Percentiles rank a stretch among this genome's conserved stretches.
Evolutionary conservation across 108 stramenopile species (phyloP).

Genomic region (Epithemia pelagica): DNA sequence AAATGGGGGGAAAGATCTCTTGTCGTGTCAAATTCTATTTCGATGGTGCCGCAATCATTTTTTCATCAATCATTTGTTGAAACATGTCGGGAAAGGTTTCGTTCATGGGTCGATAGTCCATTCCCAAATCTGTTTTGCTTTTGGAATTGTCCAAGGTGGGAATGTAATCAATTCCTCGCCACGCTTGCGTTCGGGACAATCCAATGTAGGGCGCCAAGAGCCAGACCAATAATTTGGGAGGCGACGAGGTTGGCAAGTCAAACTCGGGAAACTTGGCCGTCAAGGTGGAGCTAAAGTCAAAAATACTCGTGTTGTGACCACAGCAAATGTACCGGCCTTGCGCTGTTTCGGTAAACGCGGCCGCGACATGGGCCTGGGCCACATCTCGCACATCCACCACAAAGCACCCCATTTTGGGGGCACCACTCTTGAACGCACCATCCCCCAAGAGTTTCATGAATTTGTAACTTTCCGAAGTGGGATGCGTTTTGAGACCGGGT

Average conservation of each 20-base stretch:
- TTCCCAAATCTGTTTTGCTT: conserved; percentile 11
- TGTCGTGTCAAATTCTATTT: too few species aligned
- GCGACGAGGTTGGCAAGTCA: background rate
- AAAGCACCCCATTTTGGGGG: conserved; percentile 9
- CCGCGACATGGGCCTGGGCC: conserved; percentile 14
- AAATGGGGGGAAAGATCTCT: too few species aligned
- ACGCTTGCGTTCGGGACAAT: conserved; percentile 1
- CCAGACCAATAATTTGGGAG: conserved; percentile 15
- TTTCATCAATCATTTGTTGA: conserved; percentile 14
- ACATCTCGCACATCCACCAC: conserved; percentile 26
- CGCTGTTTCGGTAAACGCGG: conserved; percentile 11
- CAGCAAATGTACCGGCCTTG: conserved; percentile 13
- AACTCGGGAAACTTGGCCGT: background rate
- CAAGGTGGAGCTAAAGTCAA: background rate
- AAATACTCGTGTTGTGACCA: conserved; percentile 4
- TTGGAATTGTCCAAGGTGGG: conserved; percentile 13
- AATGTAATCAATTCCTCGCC: background rate
- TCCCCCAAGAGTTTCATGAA: conserved; percentile 8
- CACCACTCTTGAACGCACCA: background rate
- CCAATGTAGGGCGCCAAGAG: conserved; percentile 11
- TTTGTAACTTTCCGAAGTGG: conserved; percentile 2
- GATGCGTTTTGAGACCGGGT: conserved; percentile 21
- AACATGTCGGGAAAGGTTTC: conserved; percentile 15
- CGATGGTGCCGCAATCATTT: background rate
- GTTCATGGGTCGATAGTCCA: conserved; percentile 18